phyloP scores from a whole-genome alignment of 2,329 filamentous ascomycete species.

The Clonostachys solani region DNA sequence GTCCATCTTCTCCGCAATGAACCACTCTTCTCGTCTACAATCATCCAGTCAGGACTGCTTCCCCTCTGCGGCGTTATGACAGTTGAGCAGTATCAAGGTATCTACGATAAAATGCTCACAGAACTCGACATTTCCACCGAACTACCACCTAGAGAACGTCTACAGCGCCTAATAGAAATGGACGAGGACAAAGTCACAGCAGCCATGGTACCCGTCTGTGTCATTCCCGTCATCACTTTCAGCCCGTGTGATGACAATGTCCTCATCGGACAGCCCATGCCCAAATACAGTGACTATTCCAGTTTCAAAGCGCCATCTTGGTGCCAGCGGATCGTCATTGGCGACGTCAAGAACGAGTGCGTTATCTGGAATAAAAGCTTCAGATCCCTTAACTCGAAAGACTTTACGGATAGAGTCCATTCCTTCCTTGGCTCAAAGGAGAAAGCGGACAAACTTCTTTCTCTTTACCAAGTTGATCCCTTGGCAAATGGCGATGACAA shows the following conservation, averaged over 20 bases:
- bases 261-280: constrained; percentile 1
- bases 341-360: constrained; percentile 10
- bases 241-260: constrained; percentile 3
- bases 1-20: constrained; percentile 3
- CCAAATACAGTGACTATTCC: not conserved
- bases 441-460: not conserved
- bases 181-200: constrained; percentile 1
- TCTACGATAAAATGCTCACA: not conserved
- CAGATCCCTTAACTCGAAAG: constrained; percentile 1
- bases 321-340: constrained; percentile 10
- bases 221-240: constrained; percentile 3
- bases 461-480: constrained; percentile 2
- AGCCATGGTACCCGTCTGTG: constrained; percentile 4
- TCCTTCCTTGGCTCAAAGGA: not conserved
- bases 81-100: not conserved
- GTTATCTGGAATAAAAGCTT: constrained; percentile 15
- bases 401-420: constrained; percentile 2
- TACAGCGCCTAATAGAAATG: not conserved
- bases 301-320: constrained; percentile 3
- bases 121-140: not conserved
- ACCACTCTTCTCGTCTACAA: constrained; percentile 3
- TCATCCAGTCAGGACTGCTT: constrained; percentile 5
- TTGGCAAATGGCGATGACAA: not conserved
- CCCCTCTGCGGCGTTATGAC: constrained; percentile 4
- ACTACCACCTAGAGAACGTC: not conserved